These are phyloP conservation scores for Pycnococcus provasolii DNA, from an alignment of 139 green algal species.

Conservation along the genomic window DNA sequence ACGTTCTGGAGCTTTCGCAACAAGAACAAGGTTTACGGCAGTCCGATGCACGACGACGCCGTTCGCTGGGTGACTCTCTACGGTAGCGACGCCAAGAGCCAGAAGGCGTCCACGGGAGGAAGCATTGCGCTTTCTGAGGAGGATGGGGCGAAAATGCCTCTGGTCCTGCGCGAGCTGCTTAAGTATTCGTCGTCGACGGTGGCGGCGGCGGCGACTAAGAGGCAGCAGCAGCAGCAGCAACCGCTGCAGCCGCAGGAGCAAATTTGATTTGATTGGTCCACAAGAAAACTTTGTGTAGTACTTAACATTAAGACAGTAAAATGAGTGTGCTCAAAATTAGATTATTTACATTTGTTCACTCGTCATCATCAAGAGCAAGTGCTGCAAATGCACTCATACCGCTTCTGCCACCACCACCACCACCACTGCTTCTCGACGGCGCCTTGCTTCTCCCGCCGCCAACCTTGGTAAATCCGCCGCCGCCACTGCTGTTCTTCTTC, in stretches of 20 bases:
- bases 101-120: neutral
- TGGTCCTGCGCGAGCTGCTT: neutral
- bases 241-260: neutral
- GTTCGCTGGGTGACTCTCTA: neutral
- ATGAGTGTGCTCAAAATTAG: neutral
- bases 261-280: neutral
- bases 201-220: neutral
- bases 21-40: constrained; percentile 65
- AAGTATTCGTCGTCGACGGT: neutral
- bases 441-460: too few relatives aligned
- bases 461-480: neutral
- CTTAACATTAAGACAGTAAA: neutral
- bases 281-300: neutral
- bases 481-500: neutral
- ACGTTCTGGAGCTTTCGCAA: constrained; percentile 64
- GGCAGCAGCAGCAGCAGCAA: neutral
- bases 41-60: constrained; percentile 61
- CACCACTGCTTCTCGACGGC: neutral
- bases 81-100: neutral
- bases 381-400: neutral
- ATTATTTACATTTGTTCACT: neutral
- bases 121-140: neutral
- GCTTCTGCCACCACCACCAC: neutral
- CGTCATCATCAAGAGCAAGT: neutral
- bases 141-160: neutral